A percentile compares a stretch with the other conserved stretches of the same genome.
Evolutionary conservation across 805 yeast species (phyloP).

Genomic region (Lipomyces sp.): DNA sequence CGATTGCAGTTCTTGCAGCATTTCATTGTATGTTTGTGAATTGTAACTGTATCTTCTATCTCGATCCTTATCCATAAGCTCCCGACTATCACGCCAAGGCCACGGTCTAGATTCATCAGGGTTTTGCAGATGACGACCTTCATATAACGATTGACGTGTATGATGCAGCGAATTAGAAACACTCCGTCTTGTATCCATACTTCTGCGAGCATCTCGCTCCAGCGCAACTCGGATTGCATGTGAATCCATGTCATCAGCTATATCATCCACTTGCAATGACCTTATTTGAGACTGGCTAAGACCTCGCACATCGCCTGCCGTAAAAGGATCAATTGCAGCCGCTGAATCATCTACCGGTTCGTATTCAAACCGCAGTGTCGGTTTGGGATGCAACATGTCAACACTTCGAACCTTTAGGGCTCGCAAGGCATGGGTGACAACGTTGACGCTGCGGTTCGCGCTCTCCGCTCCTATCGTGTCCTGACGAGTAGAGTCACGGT

Average conservation of each 20-base stretch:
- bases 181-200: neutral
- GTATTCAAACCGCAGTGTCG: slow-evolving; percentile 25
- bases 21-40: neutral
- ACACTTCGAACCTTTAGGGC: slow-evolving; percentile 26
- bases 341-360: slow-evolving; percentile 17
- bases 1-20: slow-evolving; percentile 18
- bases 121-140: neutral
- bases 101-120: neutral
- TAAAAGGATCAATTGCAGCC: slow-evolving; percentile 16
- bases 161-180: neutral
- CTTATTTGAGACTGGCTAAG: slow-evolving; percentile 3
- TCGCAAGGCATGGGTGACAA: slow-evolving; percentile 16
- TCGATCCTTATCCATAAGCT: neutral
- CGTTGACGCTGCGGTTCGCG: neutral
- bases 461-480: neutral
- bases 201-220: slow-evolving; percentile 24
- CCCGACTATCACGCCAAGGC: slow-evolving; percentile 25
- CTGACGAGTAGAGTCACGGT: neutral
- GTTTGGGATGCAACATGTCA: slow-evolving; percentile 25
- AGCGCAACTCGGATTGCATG: slow-evolving; percentile 17
- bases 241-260: slow-evolving; percentile 7
- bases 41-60: neutral
- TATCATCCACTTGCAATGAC: neutral
- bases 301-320: neutral
- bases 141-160: neutral